These are phyloP conservation scores for Phytopythium cucurbitacearum DNA, from an alignment of 352 stramenopile species.

Conservation along the genomic window DNA sequence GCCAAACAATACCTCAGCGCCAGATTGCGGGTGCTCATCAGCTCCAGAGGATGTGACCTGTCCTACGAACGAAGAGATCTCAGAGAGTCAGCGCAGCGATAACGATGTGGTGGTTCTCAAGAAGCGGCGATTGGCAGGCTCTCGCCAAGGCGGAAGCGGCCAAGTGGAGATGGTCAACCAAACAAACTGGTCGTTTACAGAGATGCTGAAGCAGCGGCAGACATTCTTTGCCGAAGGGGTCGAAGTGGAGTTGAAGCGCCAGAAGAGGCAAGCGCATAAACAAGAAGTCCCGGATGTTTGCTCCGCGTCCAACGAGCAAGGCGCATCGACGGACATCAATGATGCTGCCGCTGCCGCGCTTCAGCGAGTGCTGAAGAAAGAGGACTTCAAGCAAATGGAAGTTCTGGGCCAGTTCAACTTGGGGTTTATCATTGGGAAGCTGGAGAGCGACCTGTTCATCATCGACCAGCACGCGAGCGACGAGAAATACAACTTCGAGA, in stretches of 20 bases:
- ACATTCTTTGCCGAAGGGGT: conserved; percentile 43
- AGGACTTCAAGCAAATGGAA: conserved; percentile 91
- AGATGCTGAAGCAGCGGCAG: conserved; percentile 32
- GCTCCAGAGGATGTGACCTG: too few species aligned
- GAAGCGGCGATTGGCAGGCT: too few species aligned
- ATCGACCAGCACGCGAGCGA: conserved; percentile 99
- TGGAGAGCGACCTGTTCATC: conserved; percentile 94
- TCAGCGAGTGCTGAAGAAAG: conserved; percentile 82
- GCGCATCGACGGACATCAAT: conserved; percentile 18
- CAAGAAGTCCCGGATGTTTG: conserved; percentile 29
- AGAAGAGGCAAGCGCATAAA: conserved; percentile 16
- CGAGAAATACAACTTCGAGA: conserved; percentile 88
- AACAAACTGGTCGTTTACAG: conserved; percentile 31
- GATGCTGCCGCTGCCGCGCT: conserved; percentile 42
- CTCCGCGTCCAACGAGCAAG: conserved; percentile 17
- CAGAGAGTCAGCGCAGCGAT: too few species aligned
- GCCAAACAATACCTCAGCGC: too few species aligned
- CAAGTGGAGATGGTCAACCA: too few species aligned
- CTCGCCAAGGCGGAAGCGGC: too few species aligned
- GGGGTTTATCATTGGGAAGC: conserved; percentile 94
- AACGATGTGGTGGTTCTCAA: too few species aligned
- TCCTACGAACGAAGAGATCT: too few species aligned
- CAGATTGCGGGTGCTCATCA: too few species aligned
- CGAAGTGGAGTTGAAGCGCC: conserved; percentile 23
- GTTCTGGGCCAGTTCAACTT: conserved; percentile 98